Base-by-base conservation (phyloP, 352 stramenopile genomes). In the Phytophthora pisi region DNA sequence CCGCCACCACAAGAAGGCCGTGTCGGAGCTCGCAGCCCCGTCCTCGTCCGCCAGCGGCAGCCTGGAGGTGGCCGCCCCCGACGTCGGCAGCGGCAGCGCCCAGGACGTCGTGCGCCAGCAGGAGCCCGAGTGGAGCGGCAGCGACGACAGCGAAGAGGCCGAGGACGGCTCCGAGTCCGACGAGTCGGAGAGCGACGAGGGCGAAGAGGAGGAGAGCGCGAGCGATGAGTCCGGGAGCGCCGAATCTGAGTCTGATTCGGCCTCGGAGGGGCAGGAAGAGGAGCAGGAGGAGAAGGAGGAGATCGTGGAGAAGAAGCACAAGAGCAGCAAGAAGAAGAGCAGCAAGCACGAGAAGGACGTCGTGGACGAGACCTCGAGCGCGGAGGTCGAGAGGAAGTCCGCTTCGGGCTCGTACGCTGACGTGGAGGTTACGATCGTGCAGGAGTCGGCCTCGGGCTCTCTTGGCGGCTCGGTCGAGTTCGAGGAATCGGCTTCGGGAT, bases 321-420 rank as follows among this genome's bases (percentile, higher is more conserved):
- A 70, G 43, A 57, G 50, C 15, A 56, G 20, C 38, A 70, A 76
- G 42, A 45, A 43, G 38, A 42, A 63, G 53, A 51, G 50, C 18
- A 56, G 16, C 40, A 70, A 76, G 42, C 53, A 78, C 40, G 68
- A 64, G 47, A 70, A 75, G 63, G n/a, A 66, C 13, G 18, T 18
- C 6, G 20, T 46, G 24, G 50, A 53, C 42, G 51, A 71, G 56
- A 57, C 34, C 2, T 30, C 26, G 26, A 38, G 31, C 6, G 52
- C 51, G 51, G 49, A 60, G 38, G 28, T 51, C 23, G 31, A 10
- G 16, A 15, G 20, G 20, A 20, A 7, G 20, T 64, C 61, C 2
- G 24, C 55, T 18, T 69, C 62, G 0, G 74, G 57, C 11, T 69
- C 57, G 20, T 34, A 67, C 20, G 50, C 51, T 13, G 72, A 74